Evolutionary conservation across 768 basidiomycete genomes (phyloP).

Genomic region (Lyophyllum semitale): DNA sequence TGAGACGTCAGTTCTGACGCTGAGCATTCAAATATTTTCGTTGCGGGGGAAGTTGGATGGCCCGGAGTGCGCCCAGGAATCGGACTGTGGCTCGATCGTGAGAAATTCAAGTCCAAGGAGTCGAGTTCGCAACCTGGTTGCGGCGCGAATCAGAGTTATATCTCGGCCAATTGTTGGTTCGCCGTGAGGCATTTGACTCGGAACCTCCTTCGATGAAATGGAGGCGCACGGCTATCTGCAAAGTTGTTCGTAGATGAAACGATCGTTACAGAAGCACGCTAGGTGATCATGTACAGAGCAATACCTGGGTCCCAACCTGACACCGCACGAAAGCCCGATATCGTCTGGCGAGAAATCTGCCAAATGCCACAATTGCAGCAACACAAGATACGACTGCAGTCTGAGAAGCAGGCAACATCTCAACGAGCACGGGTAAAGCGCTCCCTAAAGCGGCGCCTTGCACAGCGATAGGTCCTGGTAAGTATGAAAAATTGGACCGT

Average conservation of each 20-base stretch:
- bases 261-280: not conserved
- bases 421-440: not conserved
- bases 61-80: not conserved
- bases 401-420: not conserved
- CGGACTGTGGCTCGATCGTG: too few relatives aligned
- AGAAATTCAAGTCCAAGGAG: too few relatives aligned
- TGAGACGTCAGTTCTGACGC: not conserved
- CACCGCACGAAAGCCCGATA: not conserved
- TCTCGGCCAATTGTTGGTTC: not conserved
- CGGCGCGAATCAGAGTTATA: not conserved
- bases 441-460: not conserved
- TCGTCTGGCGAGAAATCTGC: not conserved
- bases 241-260: not conserved
- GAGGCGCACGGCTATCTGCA: too few relatives aligned
- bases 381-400: not conserved
- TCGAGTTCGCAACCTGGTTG: too few relatives aligned
- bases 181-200: not conserved
- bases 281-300: not conserved
- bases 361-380: not conserved
- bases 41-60: not conserved
- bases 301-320: not conserved
- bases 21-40: not conserved
- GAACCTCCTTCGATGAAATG: not conserved
- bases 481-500: not conserved
- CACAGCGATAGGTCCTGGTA: constrained; percentile 1